Conservation (phyloP, 148 eudicot genomes). For the Vaccinium corymbosum region DNA sequence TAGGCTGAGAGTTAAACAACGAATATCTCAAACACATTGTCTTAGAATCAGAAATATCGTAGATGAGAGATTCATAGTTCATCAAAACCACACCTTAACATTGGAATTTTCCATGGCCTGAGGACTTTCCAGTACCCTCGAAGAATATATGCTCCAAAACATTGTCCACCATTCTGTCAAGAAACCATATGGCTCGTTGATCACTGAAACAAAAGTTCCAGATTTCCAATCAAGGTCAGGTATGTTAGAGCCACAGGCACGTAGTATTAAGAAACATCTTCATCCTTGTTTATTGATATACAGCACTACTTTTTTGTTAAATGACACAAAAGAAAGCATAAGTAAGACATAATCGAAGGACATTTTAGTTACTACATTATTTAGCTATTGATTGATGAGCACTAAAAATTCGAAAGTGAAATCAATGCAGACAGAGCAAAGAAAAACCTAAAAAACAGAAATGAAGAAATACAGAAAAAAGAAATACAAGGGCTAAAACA, state of each 20-base stretch:
- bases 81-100: conserved; percentile 6
- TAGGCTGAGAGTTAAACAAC: conserved; percentile 19
- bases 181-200: conserved; percentile 5
- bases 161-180: conserved; percentile 8
- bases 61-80: not conserved
- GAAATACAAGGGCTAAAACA: not conserved
- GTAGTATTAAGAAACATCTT: not conserved
- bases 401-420: not conserved
- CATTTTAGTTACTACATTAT: not conserved
- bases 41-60: not conserved
- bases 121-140: not conserved
- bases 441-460: not conserved
- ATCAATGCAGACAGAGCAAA: not conserved
- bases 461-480: not conserved
- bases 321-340: not conserved
- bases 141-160: conserved; percentile 25
- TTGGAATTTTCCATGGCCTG: conserved; percentile 3
- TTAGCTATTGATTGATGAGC: not conserved
- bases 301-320: not conserved
- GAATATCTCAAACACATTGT: conserved; percentile 2
- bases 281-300: not conserved
- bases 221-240: not conserved
- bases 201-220: not conserved
- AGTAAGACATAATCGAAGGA: not conserved
- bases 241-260: not conserved